Base-by-base conservation (phyloP, 2,329 filamentous ascomycete species). In the Xylariaceae sp. region DNA sequence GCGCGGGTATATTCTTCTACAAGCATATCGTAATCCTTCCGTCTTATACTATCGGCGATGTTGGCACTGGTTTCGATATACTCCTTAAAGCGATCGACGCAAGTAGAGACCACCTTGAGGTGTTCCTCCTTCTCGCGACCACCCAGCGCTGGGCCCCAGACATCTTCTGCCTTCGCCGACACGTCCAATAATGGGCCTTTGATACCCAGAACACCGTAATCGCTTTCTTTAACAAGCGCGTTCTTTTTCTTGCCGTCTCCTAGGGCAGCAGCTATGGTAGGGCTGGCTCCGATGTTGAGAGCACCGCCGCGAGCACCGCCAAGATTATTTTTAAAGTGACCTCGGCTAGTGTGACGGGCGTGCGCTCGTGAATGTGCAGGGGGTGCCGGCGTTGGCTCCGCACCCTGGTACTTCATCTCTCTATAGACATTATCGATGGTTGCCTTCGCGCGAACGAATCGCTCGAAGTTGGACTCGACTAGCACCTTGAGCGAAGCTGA, bases 391-490 rank as follows among this genome's bases (percentile, higher is more conserved):
- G 77, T 74, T 4, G 81, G 80, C 51, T 87, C 84, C 18, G 73
- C 77, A 9, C 85, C 85, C 51, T 83, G 80, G 66, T 79, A 92
- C 80, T 84, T 96, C 94, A 99, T 99, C 74, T 99, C 94, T 63
- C 88, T 95, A 76, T 99, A 99, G 55, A 99, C 94, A 75, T 96
- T 96, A 76, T 99, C 94, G 69, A 99, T 97, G 6, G 93, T 97
- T 15, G 93, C 90, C 74, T 99, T 99, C 49, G 94, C 94, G 64
- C 91, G 88, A 58, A 99, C 94, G 77, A 99, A 99, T 65, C 93
- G 88, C 75, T 99, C 95, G 72, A 99, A 99, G 73, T 99, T 99
- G 64, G 90, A 93, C 74, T 99, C 94, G 23, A 99, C 94, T 15
- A 99, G 82, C 9, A 96, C 89, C 73, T 99, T 99, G 62, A 99